Base-by-base conservation (phyloP, 306 rosid genomes). In the Macrotyloma uniflorum region DNA sequence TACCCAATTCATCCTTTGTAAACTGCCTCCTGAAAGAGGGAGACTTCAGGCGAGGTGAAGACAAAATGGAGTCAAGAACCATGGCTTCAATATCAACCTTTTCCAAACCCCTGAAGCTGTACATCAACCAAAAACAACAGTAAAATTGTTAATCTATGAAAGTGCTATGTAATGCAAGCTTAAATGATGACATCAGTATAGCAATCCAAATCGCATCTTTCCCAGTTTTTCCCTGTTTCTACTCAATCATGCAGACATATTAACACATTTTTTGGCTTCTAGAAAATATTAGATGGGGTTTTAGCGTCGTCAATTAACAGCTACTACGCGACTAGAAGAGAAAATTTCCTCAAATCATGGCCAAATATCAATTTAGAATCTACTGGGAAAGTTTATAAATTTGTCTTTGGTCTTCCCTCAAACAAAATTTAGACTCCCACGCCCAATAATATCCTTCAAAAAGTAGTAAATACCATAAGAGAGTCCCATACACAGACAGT, bases 61-160 rank as follows among this genome's bases (percentile, higher is more conserved):
- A 71, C 80, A 93, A 80, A 80, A 93, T 90, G 84, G 85, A 51
- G 43, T 93, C 98, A 1, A 91, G 87, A 83, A 91, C 98, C 98
- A 91, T 91, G 77, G 79, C 85, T 77, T 85, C 80, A 59, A 19
- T 26, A 70, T 79, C 24, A 79, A 59, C 66, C 84, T 88, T 76
- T 79, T 86, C 84, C 79, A 30, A 78, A 61, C 80, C 74, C 85
- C 89, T 74, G 85, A 85, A 86, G 83, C 83, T 73, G 80, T 43
- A 76, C 55, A 63, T 35, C 53, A 77, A 68, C 76, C 72, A 22
- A 75, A 76, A 82, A 16, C 61, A 57, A 42, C 16, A 40, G 65
- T 78, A 3, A 78, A 61, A 22, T 32, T 42, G 75, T 45, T 65
- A 45, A 42, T 58, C 62, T 4, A 61, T 50, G 32, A 58, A 49